Percentiles rank a stretch among this genome's conserved stretches.
Conservation (phyloP, 805 yeast species). For the Myxozyma melibiosi region DNA sequence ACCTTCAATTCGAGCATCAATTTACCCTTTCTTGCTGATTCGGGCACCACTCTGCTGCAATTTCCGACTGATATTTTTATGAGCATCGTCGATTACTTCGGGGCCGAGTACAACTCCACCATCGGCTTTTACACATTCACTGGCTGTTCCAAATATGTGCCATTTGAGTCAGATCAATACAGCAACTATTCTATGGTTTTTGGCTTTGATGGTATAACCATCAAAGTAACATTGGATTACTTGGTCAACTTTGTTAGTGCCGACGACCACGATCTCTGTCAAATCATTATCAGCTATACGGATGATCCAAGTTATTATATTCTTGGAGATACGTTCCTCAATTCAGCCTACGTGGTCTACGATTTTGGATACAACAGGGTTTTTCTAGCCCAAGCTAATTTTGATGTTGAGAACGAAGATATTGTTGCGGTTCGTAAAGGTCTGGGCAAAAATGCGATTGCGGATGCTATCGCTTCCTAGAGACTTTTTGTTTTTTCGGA, state of each 20-base stretch:
- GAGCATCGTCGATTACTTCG: constrained; percentile 42
- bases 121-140: constrained; percentile 47
- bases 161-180: too few relatives aligned
- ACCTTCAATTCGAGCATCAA: constrained; percentile 10
- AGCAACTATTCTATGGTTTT: constrained; percentile 48
- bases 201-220: constrained; percentile 54
- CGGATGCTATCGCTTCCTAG: too few relatives aligned
- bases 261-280: constrained; percentile 32
- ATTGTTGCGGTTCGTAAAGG: too few relatives aligned
- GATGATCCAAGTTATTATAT: constrained; percentile 40
- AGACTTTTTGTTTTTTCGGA: too few relatives aligned
- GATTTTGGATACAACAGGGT: constrained; percentile 61
- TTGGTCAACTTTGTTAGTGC: constrained; percentile 25
- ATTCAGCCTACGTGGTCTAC: constrained; percentile 66
- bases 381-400: constrained; percentile 59
- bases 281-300: constrained; percentile 40
- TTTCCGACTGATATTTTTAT: constrained; percentile 46
- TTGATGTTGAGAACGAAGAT: too few relatives aligned
- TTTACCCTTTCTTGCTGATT: constrained; percentile 53
- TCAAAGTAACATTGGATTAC: constrained; percentile 49
- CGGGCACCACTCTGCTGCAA: constrained; percentile 56
- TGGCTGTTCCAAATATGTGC: too few relatives aligned
- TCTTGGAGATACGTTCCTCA: constrained; percentile 67
- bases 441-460: too few relatives aligned
- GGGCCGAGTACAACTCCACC: constrained; percentile 44